phyloP scores from a whole-genome alignment of 169 alveolate genomes.

The Babesia sp. region DNA sequence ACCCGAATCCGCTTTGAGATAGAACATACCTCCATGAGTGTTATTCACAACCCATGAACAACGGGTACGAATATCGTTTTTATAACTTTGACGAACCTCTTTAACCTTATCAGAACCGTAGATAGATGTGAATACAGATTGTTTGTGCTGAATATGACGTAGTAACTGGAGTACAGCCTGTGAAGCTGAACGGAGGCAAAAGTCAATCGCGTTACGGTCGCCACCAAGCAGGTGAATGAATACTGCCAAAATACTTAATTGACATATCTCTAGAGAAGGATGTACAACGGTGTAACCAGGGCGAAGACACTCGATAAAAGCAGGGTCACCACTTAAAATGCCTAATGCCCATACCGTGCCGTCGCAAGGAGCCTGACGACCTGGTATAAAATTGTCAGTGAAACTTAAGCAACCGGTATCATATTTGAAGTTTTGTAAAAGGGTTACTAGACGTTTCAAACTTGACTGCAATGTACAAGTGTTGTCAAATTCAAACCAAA shows the following conservation, averaged over 20 bases:
- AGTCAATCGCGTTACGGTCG: background rate
- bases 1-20: background rate
- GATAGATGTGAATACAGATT: slow-evolving; percentile 10
- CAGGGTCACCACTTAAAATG: slow-evolving; percentile 17
- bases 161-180: slow-evolving; percentile 24
- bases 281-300: slow-evolving; percentile 14
- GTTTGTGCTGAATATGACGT: slow-evolving; percentile 33
- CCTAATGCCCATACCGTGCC: slow-evolving; percentile 27
- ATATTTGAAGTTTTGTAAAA: slow-evolving; percentile 55
- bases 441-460: slow-evolving; percentile 8
- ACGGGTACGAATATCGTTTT: slow-evolving; percentile 40
- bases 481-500: background rate
- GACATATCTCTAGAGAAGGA: slow-evolving; percentile 27
- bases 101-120: slow-evolving; percentile 1
- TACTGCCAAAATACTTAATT: slow-evolving; percentile 22
- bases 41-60: slow-evolving; percentile 50
- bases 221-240: slow-evolving; percentile 46
- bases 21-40: slow-evolving; percentile 5
- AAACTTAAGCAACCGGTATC: background rate
- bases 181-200: slow-evolving; percentile 11
- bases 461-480: slow-evolving; percentile 1
- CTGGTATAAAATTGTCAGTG: background rate
- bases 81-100: slow-evolving; percentile 16
- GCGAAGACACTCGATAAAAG: slow-evolving; percentile 6
- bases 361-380: background rate